phyloP scores from a whole-genome alignment of 192 early-diverging fungal genomes.

The Geosiphon pyriformis region DNA sequence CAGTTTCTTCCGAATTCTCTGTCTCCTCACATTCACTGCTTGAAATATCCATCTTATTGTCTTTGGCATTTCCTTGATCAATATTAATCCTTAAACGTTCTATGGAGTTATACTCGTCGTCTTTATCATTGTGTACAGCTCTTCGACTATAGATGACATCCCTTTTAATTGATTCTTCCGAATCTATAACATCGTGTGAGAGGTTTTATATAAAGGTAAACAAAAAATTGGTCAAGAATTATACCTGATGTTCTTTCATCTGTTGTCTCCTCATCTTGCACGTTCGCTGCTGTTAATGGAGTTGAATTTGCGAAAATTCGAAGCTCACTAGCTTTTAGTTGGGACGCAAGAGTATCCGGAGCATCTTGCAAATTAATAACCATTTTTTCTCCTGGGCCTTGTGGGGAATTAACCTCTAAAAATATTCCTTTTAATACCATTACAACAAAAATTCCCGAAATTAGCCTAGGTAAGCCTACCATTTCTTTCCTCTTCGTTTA shows the following conservation, averaged over 20 bases:
- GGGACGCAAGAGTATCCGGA: slow-evolving; percentile 61
- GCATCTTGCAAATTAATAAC: slow-evolving; percentile 90
- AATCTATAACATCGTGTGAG: slow-evolving; percentile 9
- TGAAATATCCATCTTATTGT: slow-evolving; percentile 7
- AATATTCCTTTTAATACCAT: slow-evolving; percentile 41
- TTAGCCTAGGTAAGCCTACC: too few relatives aligned
- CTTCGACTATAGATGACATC: slow-evolving; percentile 26
- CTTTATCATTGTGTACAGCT: too few relatives aligned
- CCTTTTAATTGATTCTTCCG: slow-evolving; percentile 29
- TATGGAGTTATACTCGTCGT: too few relatives aligned
- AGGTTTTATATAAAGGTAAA: too few relatives aligned
- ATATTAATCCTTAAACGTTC: too few relatives aligned
- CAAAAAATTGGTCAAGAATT: too few relatives aligned
- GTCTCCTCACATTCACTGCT: neutral
- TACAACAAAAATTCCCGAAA: neutral
- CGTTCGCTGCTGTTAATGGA: slow-evolving; percentile 46
- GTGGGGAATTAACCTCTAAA: slow-evolving; percentile 17
- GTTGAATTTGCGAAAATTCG: slow-evolving; percentile 64
- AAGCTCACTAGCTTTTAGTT: slow-evolving; percentile 61
- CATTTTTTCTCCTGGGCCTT: slow-evolving; percentile 81
- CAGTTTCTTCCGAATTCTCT: neutral
- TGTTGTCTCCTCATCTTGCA: slow-evolving; percentile 33
- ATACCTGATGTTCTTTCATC: too few relatives aligned
- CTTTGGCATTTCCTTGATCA: too few relatives aligned
- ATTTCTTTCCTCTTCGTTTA: slow-evolving; percentile 32